phyloP scores from a whole-genome alignment of 768 basidiomycete species.

The Boletales sp. region DNA sequence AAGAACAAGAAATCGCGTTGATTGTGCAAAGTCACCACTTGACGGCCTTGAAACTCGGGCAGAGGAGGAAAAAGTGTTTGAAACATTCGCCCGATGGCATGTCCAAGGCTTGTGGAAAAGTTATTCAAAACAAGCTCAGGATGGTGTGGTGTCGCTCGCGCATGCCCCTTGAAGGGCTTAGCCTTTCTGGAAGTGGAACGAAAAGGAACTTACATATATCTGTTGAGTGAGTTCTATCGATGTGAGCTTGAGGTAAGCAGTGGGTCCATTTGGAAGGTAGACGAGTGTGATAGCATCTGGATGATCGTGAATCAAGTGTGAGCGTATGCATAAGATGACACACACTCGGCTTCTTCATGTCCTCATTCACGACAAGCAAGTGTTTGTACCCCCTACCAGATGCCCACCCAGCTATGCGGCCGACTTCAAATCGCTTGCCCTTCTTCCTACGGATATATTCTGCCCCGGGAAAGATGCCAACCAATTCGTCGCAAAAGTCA shows the following conservation, averaged over 20 bases:
- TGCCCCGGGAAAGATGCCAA: slow-evolving; percentile 86
- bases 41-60: slow-evolving; percentile 92
- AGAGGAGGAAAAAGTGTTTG: slow-evolving; percentile 94
- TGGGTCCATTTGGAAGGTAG: slow-evolving; percentile 88
- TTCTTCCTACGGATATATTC: slow-evolving; percentile 85
- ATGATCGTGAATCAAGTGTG: slow-evolving; percentile 5
- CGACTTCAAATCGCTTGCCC: slow-evolving; percentile 87
- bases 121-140: slow-evolving; percentile 95
- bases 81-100: slow-evolving; percentile 91
- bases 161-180: slow-evolving; percentile 66
- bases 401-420: slow-evolving; percentile 91
- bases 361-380: slow-evolving; percentile 91
- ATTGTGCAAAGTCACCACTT: slow-evolving; percentile 96
- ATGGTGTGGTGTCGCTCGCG: slow-evolving; percentile 85
- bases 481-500: slow-evolving; percentile 89
- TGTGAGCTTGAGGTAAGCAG: slow-evolving; percentile 92
- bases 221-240: slow-evolving; percentile 83
- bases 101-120: slow-evolving; percentile 91
- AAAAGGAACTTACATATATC: slow-evolving; percentile 62
- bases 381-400: slow-evolving; percentile 85
- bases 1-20: slow-evolving; percentile 98
- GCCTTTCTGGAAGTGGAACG: not conserved
- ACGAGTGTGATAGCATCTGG: slow-evolving; percentile 91
- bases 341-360: slow-evolving; percentile 91
- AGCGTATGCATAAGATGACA: slow-evolving; percentile 8